Conservation (phyloP, 2,329 filamentous ascomycete species). For the Colletotrichum sp. region DNA sequence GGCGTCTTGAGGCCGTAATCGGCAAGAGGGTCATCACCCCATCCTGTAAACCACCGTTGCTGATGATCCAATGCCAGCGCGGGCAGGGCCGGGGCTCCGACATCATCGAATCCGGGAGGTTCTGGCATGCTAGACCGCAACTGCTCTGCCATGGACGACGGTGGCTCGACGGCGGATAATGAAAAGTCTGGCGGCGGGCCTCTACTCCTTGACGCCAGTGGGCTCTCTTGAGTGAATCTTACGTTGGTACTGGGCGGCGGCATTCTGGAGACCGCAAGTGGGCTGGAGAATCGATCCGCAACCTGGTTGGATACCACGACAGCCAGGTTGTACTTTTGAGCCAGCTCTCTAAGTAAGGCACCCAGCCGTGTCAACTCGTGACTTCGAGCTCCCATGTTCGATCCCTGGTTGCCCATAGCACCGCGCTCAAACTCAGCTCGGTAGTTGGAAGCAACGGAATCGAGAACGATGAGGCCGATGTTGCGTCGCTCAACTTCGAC, state of each 20-base stretch:
- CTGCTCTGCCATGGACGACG: conserved; percentile 43
- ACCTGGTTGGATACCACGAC: conserved; percentile 96
- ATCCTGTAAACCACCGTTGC: conserved; percentile 93
- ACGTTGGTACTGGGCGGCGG: conserved; percentile 21
- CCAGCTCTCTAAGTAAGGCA: conserved; percentile 76
- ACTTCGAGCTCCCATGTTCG: conserved; percentile 76
- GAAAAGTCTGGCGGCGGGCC: conserved; percentile 29
- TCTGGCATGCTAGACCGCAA: conserved; percentile 39
- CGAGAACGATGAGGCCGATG: conserved; percentile 83
- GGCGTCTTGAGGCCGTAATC: conserved; percentile 75
- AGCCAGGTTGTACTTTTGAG: conserved; percentile 75
- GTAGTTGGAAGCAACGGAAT: conserved; percentile 95
- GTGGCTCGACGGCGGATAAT: conserved; percentile 34
- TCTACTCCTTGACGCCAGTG: conserved; percentile 52
- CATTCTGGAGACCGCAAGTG: conserved; percentile 24
- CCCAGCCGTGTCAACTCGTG: conserved; percentile 80
- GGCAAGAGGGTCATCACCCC: conserved; percentile 73
- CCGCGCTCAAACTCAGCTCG: conserved; percentile 83
- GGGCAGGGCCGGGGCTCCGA: conserved; percentile 40
- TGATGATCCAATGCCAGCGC: conserved; percentile 84
- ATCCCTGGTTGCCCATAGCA: conserved; percentile 43
- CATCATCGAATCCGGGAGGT: conserved; percentile 45
- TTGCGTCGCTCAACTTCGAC: conserved; percentile 78
- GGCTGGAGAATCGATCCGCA: conserved; percentile 75
- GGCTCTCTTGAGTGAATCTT: conserved; percentile 47